Conservation (phyloP, 805 yeast species). For the Scheffersomyces coipomensis region DNA sequence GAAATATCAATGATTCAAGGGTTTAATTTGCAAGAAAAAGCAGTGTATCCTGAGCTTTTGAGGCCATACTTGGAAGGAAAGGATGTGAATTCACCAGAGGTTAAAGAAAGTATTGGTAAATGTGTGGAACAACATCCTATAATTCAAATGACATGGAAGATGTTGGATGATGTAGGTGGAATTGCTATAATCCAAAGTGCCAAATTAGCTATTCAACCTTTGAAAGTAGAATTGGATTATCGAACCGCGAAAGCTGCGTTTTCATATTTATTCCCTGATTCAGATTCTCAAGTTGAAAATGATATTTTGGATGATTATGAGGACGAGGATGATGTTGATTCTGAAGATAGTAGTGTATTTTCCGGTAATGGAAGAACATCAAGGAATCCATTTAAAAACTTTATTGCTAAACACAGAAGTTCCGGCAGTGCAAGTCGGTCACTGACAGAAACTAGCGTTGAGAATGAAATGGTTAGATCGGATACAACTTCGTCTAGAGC, state of each 20-base stretch:
- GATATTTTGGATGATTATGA: constrained; percentile 1
- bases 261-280: constrained; percentile 68
- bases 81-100: constrained; percentile 10
- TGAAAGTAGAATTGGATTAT: constrained; percentile 73
- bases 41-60: constrained; percentile 70
- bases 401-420: constrained; percentile 5
- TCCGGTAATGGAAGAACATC: neutral
- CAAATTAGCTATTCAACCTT: constrained; percentile 59
- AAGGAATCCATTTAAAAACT: constrained; percentile 10
- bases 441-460: neutral
- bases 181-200: constrained; percentile 74
- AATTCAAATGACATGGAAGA: constrained; percentile 57
- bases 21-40: constrained; percentile 55
- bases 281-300: constrained; percentile 8
- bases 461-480: neutral
- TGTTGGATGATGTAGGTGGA: constrained; percentile 87
- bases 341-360: constrained; percentile 1
- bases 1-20: constrained; percentile 65
- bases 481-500: constrained; percentile 1
- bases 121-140: constrained; percentile 18
- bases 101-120: constrained; percentile 1
- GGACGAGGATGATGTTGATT: constrained; percentile 5
- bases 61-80: constrained; percentile 38
- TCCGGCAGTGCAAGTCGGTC: constrained; percentile 1
- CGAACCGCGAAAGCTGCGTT: constrained; percentile 61